Percentiles rank a stretch among this genome's conserved stretches.
Evolutionary conservation across 2,329 filamentous ascomycete genomes (phyloP).

Genomic region (Nannizziopsis arthrosporioides): DNA sequence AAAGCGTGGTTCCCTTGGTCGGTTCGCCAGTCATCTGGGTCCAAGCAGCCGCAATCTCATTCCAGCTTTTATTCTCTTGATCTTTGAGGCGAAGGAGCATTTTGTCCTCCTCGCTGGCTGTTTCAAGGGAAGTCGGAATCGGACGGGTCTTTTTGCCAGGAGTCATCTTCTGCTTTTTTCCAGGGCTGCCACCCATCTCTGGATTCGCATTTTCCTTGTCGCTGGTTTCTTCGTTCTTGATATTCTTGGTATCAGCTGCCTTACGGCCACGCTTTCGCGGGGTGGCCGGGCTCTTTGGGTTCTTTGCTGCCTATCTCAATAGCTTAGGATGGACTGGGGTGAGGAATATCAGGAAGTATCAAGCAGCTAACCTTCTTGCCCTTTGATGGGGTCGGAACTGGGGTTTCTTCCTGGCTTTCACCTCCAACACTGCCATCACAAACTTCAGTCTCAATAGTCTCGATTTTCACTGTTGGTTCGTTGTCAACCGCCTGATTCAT

Average conservation of each 20-base stretch:
- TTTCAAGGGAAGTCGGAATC: slow-evolving; percentile 19
- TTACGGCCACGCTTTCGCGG: slow-evolving; percentile 20
- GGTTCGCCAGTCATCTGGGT: slow-evolving; percentile 22
- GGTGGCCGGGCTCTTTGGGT: slow-evolving; percentile 10
- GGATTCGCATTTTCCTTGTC: slow-evolving; percentile 2
- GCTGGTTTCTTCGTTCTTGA: slow-evolving; percentile 5
- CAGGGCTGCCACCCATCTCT: slow-evolving; percentile 5
- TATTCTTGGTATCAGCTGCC: slow-evolving; percentile 15
- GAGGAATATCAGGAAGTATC: not conserved
- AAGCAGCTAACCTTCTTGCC: slow-evolving; percentile 3
- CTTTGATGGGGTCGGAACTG: not conserved
- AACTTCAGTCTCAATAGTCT: not conserved
- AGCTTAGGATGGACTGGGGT: not conserved
- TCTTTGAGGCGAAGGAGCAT: slow-evolving; percentile 24
- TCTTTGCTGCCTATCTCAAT: not conserved
- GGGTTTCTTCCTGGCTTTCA: slow-evolving; percentile 4
- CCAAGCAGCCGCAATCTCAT: slow-evolving; percentile 21
- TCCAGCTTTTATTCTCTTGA: slow-evolving; percentile 19
- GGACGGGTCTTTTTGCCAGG: slow-evolving; percentile 11
- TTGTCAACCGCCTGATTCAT: slow-evolving; percentile 6
- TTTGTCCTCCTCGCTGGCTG: slow-evolving; percentile 17
- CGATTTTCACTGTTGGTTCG: slow-evolving; percentile 1
- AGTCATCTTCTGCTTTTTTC: slow-evolving; percentile 8
- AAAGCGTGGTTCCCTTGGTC: slow-evolving; percentile 27
- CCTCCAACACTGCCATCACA: not conserved